Base-by-base conservation (phyloP, 1,284 basidiomycete species). In the Malassezia obtusa region DNA sequence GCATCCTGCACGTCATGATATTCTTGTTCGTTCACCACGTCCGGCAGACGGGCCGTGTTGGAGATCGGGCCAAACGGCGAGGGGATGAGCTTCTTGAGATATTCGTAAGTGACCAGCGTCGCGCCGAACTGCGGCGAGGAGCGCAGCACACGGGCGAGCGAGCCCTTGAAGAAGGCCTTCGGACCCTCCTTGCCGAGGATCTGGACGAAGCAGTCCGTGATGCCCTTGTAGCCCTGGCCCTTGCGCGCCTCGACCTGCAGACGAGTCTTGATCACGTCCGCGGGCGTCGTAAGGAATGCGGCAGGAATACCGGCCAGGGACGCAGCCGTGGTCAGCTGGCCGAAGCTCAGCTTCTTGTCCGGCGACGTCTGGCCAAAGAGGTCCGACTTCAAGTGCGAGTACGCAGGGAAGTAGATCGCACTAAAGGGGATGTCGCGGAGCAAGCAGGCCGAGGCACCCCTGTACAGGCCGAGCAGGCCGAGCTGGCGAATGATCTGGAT, bases 251-350 rank as follows among this genome's bases (percentile, higher is more conserved):
- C 94, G n/a, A 89, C 85, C 75, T 98, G 94, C 60, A 98, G 78
- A 52, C 92, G 84, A n/a, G 92, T 98, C 81, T 98, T 98, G 75
- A 96, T 88, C 56, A 98, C 94, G 76, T 98, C 92, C 83, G 75
- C 72, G 0, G 73, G 76, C 28, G 65, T 77, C 32, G 76, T 76
- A 8, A 74, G 58, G 62, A 73, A 74, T 17, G 72, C 87, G 39
- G 89, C 90, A 45, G 92, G 91, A 89, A 95, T 95, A 63, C 92
- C 92, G 57, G 79, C 77, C 40, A 79, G 83, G 10, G 82, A 87
- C 28, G 89, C 89, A 39, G 87, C 80, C 52, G 81, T 77, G 47
- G 98, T 79, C 48, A 91, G 87, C 78, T 98, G 91, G 44, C 89
- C 76, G 77, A 96, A 95, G 17, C 84, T 83, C 43, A 98, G 79